Percentiles rank a stretch among this genome's conserved stretches.
Conservation (phyloP, 2,329 filamentous ascomycete genomes). For the Diaporthe vaccinii region DNA sequence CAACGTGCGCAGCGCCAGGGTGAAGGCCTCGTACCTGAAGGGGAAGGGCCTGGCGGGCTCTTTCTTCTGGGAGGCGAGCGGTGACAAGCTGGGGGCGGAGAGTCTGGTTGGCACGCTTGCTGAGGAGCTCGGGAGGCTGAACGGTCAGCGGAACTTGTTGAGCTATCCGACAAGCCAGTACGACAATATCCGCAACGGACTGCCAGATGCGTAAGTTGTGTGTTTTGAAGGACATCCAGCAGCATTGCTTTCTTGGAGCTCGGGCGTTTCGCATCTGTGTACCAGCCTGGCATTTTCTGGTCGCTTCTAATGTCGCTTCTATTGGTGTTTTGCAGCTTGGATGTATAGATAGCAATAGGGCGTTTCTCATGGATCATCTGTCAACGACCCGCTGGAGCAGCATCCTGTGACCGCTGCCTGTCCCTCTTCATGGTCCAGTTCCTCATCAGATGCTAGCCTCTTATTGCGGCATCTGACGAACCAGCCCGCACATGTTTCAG, state of each 20-base stretch:
- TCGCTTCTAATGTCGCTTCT: not conserved
- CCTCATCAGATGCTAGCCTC: too few relatives aligned
- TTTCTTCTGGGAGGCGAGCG: slow-evolving; percentile 88
- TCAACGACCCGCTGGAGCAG: not conserved
- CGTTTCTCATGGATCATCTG: not conserved
- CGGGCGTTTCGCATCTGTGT: slow-evolving; percentile 15
- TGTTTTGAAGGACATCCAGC: not conserved
- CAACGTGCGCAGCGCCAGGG: slow-evolving; percentile 67
- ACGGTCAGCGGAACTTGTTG: slow-evolving; percentile 65
- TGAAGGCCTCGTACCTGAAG: slow-evolving; percentile 76
- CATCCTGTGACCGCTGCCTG: not conserved
- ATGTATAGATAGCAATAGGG: slow-evolving; percentile 9
- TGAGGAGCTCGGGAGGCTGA: slow-evolving; percentile 61
- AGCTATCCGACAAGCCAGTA: slow-evolving; percentile 69
- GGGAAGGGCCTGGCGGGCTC: slow-evolving; percentile 75
- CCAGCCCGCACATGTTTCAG: not conserved
- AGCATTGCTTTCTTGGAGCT: not conserved
- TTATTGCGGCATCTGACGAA: not conserved
- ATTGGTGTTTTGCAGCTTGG: not conserved
- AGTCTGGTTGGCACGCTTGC: slow-evolving; percentile 73
- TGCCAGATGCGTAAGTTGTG: slow-evolving; percentile 42
- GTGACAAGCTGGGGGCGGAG: slow-evolving; percentile 65
- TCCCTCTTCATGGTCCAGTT: not conserved
- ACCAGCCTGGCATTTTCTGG: not conserved
- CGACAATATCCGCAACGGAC: slow-evolving; percentile 63